These are phyloP conservation scores for Arachis stenosperma DNA, from an alignment of 306 rosid genomes.

Conservation along the genomic window DNA sequence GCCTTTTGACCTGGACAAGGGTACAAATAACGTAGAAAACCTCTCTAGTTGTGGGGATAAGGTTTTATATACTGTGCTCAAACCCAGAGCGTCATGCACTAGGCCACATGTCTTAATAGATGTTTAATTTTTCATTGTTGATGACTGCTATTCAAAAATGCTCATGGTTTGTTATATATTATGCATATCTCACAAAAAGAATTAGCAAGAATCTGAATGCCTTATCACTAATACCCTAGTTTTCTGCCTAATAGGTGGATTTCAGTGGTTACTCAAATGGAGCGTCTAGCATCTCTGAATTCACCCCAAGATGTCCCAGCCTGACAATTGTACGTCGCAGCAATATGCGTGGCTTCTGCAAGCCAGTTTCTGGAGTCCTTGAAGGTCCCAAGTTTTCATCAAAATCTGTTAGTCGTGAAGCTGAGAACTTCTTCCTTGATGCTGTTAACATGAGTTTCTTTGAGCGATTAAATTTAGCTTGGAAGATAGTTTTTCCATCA, in stretches of 20 bases:
- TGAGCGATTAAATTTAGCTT: constrained; percentile 87
- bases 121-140: constrained; percentile 30
- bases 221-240: constrained; percentile 28
- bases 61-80: too few relatives aligned
- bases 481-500: constrained; percentile 89
- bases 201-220: background rate
- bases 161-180: background rate
- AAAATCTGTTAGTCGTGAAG: constrained; percentile 61
- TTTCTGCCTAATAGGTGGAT: constrained; percentile 62
- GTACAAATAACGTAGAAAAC: too few relatives aligned
- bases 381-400: constrained; percentile 54
- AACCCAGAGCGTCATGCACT: too few relatives aligned
- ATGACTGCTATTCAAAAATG: background rate
- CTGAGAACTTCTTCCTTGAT: constrained; percentile 77
- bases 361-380: constrained; percentile 48
- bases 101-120: constrained; percentile 11
- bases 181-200: background rate
- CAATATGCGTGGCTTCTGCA: constrained; percentile 47
- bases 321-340: constrained; percentile 44
- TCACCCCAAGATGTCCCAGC: constrained; percentile 54
- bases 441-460: constrained; percentile 91
- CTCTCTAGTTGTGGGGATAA: too few relatives aligned
- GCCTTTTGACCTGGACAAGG: too few relatives aligned
- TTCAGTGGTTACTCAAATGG: constrained; percentile 57
- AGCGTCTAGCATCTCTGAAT: constrained; percentile 54